Base-by-base conservation (phyloP, 345 rosid species). In the Microcos paniculata region DNA sequence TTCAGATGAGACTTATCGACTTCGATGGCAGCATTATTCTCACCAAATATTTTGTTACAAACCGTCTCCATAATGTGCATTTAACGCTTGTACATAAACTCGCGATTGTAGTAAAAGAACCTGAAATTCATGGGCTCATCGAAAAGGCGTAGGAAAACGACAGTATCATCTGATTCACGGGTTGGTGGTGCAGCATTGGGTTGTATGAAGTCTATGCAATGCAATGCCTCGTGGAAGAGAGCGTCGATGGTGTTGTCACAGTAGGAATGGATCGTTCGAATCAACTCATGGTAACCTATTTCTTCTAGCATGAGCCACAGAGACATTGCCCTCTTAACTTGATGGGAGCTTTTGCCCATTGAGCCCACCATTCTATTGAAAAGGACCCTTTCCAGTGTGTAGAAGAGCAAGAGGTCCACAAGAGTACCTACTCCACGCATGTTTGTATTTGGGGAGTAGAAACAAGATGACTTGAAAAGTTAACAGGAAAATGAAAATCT, bases 401-500 rank as follows among this genome's bases (percentile, higher is more conserved):
- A 84, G 78, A 84, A 84, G 28, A 82, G 82, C 53, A 80, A 62
- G 11, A 82, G 80, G 52, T 84, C 87, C 6, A 82, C 80, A 0
- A 84, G 81, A 28, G 64, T 55, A 28, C 78, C 87, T 15, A 51
- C 49, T 59, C 58, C 65, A 49, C 76, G 71, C 85, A 80, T 80
- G 38, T 52, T 16, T 71, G 8, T 12, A 13, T 18, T 16, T 19
- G 53, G 8, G 9, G 52, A 72, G 43, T 71, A 53, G 71, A 76
- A 70, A n/a, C n/a, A 81, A 72, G 58, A 84, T 74, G 77, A 14
- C 4, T 61, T 12, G 33, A 74, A 82, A 18, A 82, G n/a, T 33
- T 30, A 3, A 56, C 1, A 19, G 18, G 7, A 53, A 21, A 46
- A n/a, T 19, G 12, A 31, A 9, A 24, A 19, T 26, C n/a, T 42